Base-by-base conservation (phyloP, 176 grass and related monocot species). In the Canna indica region DNA sequence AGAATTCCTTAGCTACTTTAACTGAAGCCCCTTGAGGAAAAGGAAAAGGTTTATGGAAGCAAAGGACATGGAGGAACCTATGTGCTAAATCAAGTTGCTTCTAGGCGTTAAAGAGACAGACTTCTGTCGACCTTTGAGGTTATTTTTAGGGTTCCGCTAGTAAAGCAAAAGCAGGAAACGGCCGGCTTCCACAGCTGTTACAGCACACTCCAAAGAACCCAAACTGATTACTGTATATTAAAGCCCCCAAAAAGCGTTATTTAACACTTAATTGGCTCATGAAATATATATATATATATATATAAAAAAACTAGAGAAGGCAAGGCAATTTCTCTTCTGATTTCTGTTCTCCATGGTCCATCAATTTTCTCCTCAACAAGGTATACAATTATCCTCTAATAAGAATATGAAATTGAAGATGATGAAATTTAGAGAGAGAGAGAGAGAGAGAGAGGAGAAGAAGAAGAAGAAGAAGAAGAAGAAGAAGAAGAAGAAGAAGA, bases 1-100 rank as follows among this genome's bases (percentile, higher is more conserved):
- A 87, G 79, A 95, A 90, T 90, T 90, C 87, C 73, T 75, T 78
- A 72, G 78, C 68, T 85, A 73, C 88, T 91, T 96, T 91, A 91
- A 88, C 91, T 82, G 85, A 84, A 91, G 83, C 72, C 72, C 79
- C 67, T 79, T 87, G 62, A 81, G 73, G 76, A 88, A 96, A 96
- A 96, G 88, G 80, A 86, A 88, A 84, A 91, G 82, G 77, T 75
- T n/a, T 5, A 24, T 7, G 35, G 24, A 41, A 66, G 39, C 63
- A 66, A 66, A 44, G 24, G 20, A 41, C 22, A 24, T 38, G 24
- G 63, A 14, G 9, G 39, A 66, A 66, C 63, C 35, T 20, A 66
- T 66, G 34, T 12, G 63, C 0, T 25, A 66, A 26, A 66, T 66
- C 63, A 66, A 66, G 63, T 10, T 62, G 50, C 59, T 29, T n/a